phyloP scores from a whole-genome alignment of 495 filamentous ascomycete genomes.

The Talaromyces adpressus region DNA sequence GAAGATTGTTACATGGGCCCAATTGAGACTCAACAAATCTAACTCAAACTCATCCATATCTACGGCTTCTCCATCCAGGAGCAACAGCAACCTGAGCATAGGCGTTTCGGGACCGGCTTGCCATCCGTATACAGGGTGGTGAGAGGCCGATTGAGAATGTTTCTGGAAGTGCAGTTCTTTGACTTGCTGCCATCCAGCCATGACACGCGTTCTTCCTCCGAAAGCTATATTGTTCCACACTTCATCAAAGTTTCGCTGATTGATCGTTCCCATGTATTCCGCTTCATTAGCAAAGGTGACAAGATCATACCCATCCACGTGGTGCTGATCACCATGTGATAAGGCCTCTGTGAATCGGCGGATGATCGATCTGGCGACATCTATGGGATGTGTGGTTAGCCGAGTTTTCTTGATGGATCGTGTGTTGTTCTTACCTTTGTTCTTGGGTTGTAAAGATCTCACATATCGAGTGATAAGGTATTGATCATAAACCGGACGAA shows the following conservation, averaged over 20 bases:
- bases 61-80: slow-evolving; percentile 38
- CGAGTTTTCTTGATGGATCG: neutral
- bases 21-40: slow-evolving; percentile 35
- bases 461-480: slow-evolving; percentile 33
- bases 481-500: slow-evolving; percentile 33
- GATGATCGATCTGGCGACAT: slow-evolving; percentile 35
- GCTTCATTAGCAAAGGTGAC: slow-evolving; percentile 32
- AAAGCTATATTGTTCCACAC: slow-evolving; percentile 28
- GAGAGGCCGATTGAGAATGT: slow-evolving; percentile 34
- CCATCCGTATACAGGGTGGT: slow-evolving; percentile 43
- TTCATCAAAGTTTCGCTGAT: slow-evolving; percentile 27
- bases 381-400: slow-evolving; percentile 14
- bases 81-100: slow-evolving; percentile 33
- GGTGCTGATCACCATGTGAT: slow-evolving; percentile 31
- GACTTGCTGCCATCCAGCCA: slow-evolving; percentile 43
- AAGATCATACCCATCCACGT: slow-evolving; percentile 31
- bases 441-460: slow-evolving; percentile 34
- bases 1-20: slow-evolving; percentile 44
- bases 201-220: slow-evolving; percentile 34
- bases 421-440: slow-evolving; percentile 25
- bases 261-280: slow-evolving; percentile 29
- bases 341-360: slow-evolving; percentile 38
- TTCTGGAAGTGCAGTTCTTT: slow-evolving; percentile 43
- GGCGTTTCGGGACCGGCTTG: slow-evolving; percentile 40
- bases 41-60: slow-evolving; percentile 48